Evolutionary conservation across 768 basidiomycete species (phyloP).

Genomic region (Cyathus striatus): DNA sequence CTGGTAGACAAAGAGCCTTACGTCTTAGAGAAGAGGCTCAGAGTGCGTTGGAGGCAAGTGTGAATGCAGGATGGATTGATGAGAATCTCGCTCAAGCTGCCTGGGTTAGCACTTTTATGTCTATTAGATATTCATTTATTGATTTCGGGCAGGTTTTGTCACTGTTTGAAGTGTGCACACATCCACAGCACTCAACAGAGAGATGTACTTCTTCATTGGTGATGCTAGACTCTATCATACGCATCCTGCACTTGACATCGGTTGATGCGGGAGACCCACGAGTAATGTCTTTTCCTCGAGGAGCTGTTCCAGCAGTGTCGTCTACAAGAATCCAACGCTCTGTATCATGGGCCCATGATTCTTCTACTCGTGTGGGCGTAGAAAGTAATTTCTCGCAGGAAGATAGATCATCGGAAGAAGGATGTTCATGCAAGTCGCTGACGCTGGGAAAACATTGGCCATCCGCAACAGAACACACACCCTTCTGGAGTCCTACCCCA

Average conservation of each 20-base stretch:
- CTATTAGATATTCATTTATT: neutral
- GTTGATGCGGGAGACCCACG: slow-evolving; percentile 56
- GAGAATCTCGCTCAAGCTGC: slow-evolving; percentile 71
- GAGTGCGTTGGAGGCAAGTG: slow-evolving; percentile 62
- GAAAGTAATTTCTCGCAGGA: neutral
- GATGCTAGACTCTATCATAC: slow-evolving; percentile 66
- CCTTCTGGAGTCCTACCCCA: slow-evolving; percentile 60
- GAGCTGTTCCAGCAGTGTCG: slow-evolving; percentile 42
- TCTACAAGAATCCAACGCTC: slow-evolving; percentile 6
- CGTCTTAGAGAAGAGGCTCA: slow-evolving; percentile 65
- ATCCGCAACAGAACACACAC: slow-evolving; percentile 45
- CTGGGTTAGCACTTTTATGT: slow-evolving; percentile 44
- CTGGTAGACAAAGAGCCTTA: slow-evolving; percentile 53
- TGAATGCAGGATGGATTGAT: slow-evolving; percentile 69
- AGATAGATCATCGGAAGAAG: slow-evolving; percentile 5
- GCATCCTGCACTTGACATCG: slow-evolving; percentile 49
- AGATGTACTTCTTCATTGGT: slow-evolving; percentile 53
- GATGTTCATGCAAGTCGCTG: slow-evolving; percentile 44
- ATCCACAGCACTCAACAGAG: slow-evolving; percentile 51
- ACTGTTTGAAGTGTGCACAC: slow-evolving; percentile 67
- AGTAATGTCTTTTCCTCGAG: slow-evolving; percentile 41
- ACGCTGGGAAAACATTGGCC: slow-evolving; percentile 51
- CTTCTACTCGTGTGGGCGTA: too few relatives aligned
- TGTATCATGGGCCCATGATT: slow-evolving; percentile 12
- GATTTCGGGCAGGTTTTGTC: slow-evolving; percentile 47